A percentile compares a stretch with the other conserved stretches of the same genome.
These are phyloP conservation scores for Venturia oleaginea DNA, from an alignment of 2,329 filamentous ascomycete species.

Conservation along the genomic window DNA sequence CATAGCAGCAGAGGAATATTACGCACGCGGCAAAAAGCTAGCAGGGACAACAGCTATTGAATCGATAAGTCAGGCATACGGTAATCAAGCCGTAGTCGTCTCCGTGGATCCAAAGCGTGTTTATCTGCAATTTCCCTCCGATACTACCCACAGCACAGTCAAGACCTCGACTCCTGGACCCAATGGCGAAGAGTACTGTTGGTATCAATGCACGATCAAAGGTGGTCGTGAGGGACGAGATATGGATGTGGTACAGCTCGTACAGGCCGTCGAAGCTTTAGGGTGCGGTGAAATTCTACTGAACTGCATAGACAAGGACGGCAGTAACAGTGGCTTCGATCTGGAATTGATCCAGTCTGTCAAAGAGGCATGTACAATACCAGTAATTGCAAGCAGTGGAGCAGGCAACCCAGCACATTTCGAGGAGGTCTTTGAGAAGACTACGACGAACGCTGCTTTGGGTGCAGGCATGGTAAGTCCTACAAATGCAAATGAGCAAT, in stretches of 20 bases:
- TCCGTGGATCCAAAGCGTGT: conserved; percentile 89
- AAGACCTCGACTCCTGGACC: conserved; percentile 61
- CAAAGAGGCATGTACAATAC: conserved; percentile 78
- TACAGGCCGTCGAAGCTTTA: conserved; percentile 88
- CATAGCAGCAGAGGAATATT: conserved; percentile 84
- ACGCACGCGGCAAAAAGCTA: conserved; percentile 57
- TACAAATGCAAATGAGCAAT: background rate
- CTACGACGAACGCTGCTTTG: conserved; percentile 80
- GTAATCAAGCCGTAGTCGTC: conserved; percentile 93
- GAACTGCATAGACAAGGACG: conserved; percentile 97
- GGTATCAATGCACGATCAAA: conserved; percentile 97
- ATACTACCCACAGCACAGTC: conserved; percentile 68
- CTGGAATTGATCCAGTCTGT: conserved; percentile 83
- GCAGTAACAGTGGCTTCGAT: conserved; percentile 90
- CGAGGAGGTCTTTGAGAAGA: conserved; percentile 78
- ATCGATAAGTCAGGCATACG: conserved; percentile 86
- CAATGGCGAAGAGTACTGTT: conserved; percentile 72
- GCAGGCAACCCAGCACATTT: conserved; percentile 86
- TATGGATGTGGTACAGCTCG: conserved; percentile 82
- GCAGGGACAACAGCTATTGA: conserved; percentile 86
- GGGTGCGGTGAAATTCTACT: conserved; percentile 88
- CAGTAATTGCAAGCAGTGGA: conserved; percentile 90
- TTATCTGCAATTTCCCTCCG: conserved; percentile 61
- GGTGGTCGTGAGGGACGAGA: conserved; percentile 91
- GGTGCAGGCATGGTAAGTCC: conserved; percentile 76